Evolutionary conservation across 148 eudicot genomes (phyloP).

Genomic region (Fagopyrum tataricum): DNA sequence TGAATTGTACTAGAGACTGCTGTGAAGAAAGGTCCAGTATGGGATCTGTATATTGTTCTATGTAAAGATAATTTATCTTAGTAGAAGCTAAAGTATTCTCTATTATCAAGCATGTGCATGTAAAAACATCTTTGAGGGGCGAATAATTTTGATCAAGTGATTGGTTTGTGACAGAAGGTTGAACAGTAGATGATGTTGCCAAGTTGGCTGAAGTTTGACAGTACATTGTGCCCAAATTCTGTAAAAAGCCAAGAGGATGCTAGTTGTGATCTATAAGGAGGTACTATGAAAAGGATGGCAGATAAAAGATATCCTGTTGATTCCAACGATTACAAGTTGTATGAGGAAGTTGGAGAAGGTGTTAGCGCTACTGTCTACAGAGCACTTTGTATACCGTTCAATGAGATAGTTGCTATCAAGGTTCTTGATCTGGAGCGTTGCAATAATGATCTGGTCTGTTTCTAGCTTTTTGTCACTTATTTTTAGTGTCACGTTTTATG

Average conservation of each 20-base stretch:
- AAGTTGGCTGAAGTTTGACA: slow-evolving; percentile 27
- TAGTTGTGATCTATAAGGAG: slow-evolving; percentile 29
- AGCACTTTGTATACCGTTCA: slow-evolving; percentile 85
- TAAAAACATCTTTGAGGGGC: neutral
- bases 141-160: slow-evolving; percentile 2
- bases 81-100: neutral
- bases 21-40: neutral
- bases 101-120: slow-evolving; percentile 1
- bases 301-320: slow-evolving; percentile 68
- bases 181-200: slow-evolving; percentile 9
- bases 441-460: slow-evolving; percentile 87
- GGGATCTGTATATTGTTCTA: neutral
- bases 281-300: slow-evolving; percentile 37
- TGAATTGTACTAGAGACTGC: neutral
- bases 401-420: slow-evolving; percentile 90
- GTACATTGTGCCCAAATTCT: slow-evolving; percentile 1
- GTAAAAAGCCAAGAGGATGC: slow-evolving; percentile 23
- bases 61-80: neutral
- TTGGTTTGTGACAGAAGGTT: slow-evolving; percentile 4
- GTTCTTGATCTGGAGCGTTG: slow-evolving; percentile 94
- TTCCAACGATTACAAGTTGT: slow-evolving; percentile 69
- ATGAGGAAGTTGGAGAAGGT: slow-evolving; percentile 95
- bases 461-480: slow-evolving; percentile 15
- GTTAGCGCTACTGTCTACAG: slow-evolving; percentile 91
- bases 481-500: neutral